Evolutionary conservation across 2,329 filamentous ascomycete species (phyloP).

Genomic region (Blumeria hordei): DNA sequence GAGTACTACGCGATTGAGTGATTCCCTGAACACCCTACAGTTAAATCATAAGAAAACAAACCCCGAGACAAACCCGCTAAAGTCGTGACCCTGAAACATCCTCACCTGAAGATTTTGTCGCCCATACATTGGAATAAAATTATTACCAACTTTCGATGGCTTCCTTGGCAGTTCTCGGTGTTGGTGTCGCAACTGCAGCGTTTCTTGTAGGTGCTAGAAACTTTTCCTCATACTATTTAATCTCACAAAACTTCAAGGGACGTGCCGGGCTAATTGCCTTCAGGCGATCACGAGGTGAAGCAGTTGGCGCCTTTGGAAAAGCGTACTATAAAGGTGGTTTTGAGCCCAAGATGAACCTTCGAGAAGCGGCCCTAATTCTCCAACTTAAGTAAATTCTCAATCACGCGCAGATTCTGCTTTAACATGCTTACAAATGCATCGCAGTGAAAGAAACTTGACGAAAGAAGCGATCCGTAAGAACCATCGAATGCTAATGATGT

Average conservation of each 20-base stretch:
- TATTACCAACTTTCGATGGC: not conserved
- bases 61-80: too few relatives aligned
- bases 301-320: conserved; percentile 56
- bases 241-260: conserved; percentile 29
- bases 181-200: conserved; percentile 38
- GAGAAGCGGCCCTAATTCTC: conserved; percentile 75
- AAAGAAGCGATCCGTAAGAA: conserved; percentile 92
- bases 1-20: too few relatives aligned
- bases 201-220: conserved; percentile 28
- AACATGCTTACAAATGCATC: not conserved
- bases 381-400: conserved; percentile 46
- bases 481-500: conserved; percentile 82
- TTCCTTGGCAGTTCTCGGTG: conserved; percentile 15
- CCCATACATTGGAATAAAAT: too few relatives aligned
- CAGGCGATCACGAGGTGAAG: conserved; percentile 53
- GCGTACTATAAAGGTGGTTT: conserved; percentile 98
- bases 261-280: conserved; percentile 79
- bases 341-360: conserved; percentile 77
- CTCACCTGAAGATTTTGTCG: too few relatives aligned
- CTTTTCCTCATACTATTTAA: not conserved
- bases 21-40: too few relatives aligned
- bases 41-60: too few relatives aligned
- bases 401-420: not conserved
- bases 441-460: conserved; percentile 61
- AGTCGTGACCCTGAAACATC: too few relatives aligned